Percentiles rank a stretch among this genome's conserved stretches.
These are phyloP conservation scores for Aspergillus mulundensis DNA, from an alignment of 495 filamentous ascomycete genomes.

Conservation along the genomic window DNA sequence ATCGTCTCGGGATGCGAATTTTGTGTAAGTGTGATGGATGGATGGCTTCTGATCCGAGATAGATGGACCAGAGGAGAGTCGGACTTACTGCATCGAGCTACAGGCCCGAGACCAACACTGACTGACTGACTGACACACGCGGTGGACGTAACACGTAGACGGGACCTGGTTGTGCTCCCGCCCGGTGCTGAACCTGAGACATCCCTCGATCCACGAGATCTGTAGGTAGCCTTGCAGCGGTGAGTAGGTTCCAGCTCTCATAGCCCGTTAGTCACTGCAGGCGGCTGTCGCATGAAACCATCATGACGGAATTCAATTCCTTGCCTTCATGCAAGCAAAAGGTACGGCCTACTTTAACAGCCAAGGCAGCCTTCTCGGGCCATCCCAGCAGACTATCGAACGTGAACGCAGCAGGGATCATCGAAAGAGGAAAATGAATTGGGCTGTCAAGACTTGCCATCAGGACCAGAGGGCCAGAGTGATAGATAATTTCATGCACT, in stretches of 20 bases:
- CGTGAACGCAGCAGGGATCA: neutral
- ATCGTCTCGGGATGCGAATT: neutral
- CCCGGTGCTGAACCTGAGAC: neutral
- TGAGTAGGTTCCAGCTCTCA: neutral
- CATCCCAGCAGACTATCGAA: neutral
- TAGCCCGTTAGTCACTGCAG: neutral
- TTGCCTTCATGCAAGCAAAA: neutral
- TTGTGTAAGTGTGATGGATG: too few species aligned
- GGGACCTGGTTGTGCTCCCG: neutral
- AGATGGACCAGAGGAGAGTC: too few species aligned
- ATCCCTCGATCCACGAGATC: neutral
- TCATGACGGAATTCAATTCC: neutral
- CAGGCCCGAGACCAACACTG: neutral
- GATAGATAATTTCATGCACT: neutral
- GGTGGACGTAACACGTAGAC: neutral
- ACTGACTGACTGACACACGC: neutral
- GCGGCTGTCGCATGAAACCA: neutral
- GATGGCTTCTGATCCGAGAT: neutral
- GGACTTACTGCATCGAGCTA: neutral
- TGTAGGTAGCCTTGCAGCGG: slow-evolving; percentile 1
- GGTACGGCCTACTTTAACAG: neutral
- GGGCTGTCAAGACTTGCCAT: neutral
- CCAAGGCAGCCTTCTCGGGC: neutral
- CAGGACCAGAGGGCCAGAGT: neutral
- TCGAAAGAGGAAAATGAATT: neutral